These are phyloP conservation scores for Lentithecium fluviatile DNA, from an alignment of 495 filamentous ascomycete species.

Conservation along the genomic window DNA sequence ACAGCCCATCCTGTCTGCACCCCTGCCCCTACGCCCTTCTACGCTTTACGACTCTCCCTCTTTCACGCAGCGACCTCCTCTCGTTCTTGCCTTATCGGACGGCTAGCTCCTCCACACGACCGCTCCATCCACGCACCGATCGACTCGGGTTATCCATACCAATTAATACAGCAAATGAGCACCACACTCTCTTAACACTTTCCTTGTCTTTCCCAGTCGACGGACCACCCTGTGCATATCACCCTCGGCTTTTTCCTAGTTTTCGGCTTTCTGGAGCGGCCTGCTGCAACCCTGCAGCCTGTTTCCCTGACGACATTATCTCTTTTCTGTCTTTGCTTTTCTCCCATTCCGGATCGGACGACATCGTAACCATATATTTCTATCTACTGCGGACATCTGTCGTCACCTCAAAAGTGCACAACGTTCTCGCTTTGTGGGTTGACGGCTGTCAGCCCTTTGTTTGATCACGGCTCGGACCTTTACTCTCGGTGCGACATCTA, in stretches of 20 bases:
- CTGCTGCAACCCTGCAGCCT: slow-evolving; percentile 19
- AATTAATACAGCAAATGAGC: slow-evolving; percentile 41
- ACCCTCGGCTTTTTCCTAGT: slow-evolving; percentile 24
- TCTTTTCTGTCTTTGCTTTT: slow-evolving; percentile 23
- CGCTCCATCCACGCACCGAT: slow-evolving; percentile 19
- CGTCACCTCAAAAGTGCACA: slow-evolving; percentile 36
- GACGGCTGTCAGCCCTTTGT: slow-evolving; percentile 24
- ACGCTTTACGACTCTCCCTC: slow-evolving; percentile 39
- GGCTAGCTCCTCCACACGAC: slow-evolving; percentile 18
- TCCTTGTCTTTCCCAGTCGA: slow-evolving; percentile 36
- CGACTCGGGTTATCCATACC: slow-evolving; percentile 37
- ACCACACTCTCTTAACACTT: slow-evolving; percentile 38
- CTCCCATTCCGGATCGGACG: slow-evolving; percentile 19
- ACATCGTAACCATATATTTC: slow-evolving; percentile 29
- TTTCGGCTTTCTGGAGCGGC: slow-evolving; percentile 29
- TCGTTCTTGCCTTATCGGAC: slow-evolving; percentile 9
- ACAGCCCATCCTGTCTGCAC: slow-evolving; percentile 17
- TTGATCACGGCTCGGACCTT: slow-evolving; percentile 22
- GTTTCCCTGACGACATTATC: slow-evolving; percentile 27
- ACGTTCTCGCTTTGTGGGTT: slow-evolving; percentile 31
- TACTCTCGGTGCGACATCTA: background rate
- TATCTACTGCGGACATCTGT: slow-evolving; percentile 29
- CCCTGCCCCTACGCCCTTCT: slow-evolving; percentile 14
- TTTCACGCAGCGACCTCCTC: slow-evolving; percentile 36
- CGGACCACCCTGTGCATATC: slow-evolving; percentile 38